A percentile compares a stretch with the other conserved stretches of the same genome.
Conservation (phyloP, 768 basidiomycete species). For the Albatrellus ellisii region DNA sequence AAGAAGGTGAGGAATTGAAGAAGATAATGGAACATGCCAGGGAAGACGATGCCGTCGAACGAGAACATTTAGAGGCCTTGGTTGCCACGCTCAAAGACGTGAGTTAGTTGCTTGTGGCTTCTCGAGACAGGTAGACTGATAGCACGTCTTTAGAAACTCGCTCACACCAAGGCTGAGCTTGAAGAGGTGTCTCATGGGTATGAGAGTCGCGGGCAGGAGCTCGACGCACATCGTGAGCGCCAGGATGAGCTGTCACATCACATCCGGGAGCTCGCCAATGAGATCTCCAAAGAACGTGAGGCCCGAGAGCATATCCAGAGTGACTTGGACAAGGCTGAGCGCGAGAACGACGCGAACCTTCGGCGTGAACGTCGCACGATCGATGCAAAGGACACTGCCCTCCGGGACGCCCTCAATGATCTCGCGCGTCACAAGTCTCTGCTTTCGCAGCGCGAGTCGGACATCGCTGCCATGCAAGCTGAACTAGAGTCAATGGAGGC, state of each 20-base stretch:
- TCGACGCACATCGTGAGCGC: slow-evolving; percentile 51
- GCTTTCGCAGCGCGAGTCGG: slow-evolving; percentile 59
- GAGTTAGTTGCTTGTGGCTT: slow-evolving; percentile 10
- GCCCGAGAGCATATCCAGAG: slow-evolving; percentile 39
- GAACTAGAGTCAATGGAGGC: slow-evolving; percentile 60
- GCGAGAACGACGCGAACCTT: slow-evolving; percentile 47
- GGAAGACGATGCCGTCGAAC: slow-evolving; percentile 65
- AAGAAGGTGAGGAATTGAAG: slow-evolving; percentile 65
- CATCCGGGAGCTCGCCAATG: slow-evolving; percentile 55
- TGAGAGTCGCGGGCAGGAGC: slow-evolving; percentile 48
- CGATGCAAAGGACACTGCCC: slow-evolving; percentile 58
- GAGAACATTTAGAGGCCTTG: slow-evolving; percentile 53
- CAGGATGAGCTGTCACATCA: slow-evolving; percentile 71
- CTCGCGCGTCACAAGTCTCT: slow-evolving; percentile 49
- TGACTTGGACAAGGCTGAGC: slow-evolving; percentile 43
- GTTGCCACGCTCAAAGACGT: slow-evolving; percentile 75
- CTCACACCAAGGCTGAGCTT: slow-evolving; percentile 47
- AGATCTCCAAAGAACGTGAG: slow-evolving; percentile 45
- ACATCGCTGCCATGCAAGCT: slow-evolving; percentile 59
- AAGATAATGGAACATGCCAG: slow-evolving; percentile 56
- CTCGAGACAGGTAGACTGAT: not conserved
- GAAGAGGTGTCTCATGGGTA: slow-evolving; percentile 53
- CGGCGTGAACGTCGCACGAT: slow-evolving; percentile 48
- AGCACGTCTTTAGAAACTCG: slow-evolving; percentile 44
- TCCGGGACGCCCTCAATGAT: slow-evolving; percentile 49